phyloP scores from a whole-genome alignment of 768 basidiomycete species.

The Leccinum longicurvipes region DNA sequence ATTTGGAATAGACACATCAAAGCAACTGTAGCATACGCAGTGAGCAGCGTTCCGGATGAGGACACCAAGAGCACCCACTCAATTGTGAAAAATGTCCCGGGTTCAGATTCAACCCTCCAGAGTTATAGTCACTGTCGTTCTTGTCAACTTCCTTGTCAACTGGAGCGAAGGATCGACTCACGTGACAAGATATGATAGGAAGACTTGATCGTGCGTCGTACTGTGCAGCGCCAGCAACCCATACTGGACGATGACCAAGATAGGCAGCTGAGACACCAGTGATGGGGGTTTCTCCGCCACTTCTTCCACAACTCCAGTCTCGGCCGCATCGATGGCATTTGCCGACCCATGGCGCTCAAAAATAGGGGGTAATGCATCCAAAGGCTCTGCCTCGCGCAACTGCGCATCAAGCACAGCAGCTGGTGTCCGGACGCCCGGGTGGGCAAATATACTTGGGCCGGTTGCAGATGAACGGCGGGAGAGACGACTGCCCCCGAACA shows the following conservation, averaged over 20 bases:
- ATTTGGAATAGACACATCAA: slow-evolving; percentile 95
- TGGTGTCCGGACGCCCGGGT: slow-evolving; percentile 78
- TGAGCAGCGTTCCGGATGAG: slow-evolving; percentile 3
- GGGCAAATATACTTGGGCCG: slow-evolving; percentile 77
- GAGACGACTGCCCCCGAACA: slow-evolving; percentile 33
- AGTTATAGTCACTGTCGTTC: slow-evolving; percentile 60
- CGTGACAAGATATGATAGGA: slow-evolving; percentile 83
- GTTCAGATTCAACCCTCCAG: slow-evolving; percentile 88
- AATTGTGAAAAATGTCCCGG: slow-evolving; percentile 92
- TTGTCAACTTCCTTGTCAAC: not conserved
- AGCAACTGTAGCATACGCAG: slow-evolving; percentile 53
- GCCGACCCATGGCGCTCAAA: slow-evolving; percentile 43
- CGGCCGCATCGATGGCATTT: slow-evolving; percentile 16
- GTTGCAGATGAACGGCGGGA: slow-evolving; percentile 50
- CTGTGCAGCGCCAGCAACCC: slow-evolving; percentile 84
- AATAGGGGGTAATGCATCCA: slow-evolving; percentile 47
- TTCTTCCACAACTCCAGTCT: slow-evolving; percentile 36
- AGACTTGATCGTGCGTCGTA: slow-evolving; percentile 87
- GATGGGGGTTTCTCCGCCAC: slow-evolving; percentile 57
- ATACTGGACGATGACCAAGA: slow-evolving; percentile 87
- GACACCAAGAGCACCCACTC: slow-evolving; percentile 44
- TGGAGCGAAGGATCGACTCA: slow-evolving; percentile 9
- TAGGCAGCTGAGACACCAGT: slow-evolving; percentile 69
- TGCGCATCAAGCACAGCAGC: slow-evolving; percentile 74
- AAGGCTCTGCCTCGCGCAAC: slow-evolving; percentile 43